Percentiles rank a stretch among this genome's conserved stretches.
Evolutionary conservation across 164 flowering plant genomes (phyloP).

Genomic region (Kingdonia uniflora): DNA sequence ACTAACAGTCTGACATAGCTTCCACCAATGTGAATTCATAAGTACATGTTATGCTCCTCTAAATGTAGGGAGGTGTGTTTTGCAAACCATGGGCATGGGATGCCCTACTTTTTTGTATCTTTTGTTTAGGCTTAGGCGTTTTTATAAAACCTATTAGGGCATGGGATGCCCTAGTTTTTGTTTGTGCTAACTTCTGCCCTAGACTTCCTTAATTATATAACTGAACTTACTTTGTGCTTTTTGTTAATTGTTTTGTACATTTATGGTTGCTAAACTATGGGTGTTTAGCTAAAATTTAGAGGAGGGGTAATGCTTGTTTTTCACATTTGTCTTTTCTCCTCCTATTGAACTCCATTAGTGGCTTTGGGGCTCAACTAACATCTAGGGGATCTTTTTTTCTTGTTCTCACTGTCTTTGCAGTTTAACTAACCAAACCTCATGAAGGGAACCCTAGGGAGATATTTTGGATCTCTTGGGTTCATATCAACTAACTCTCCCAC

Average conservation of each 20-base stretch:
- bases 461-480: constrained; percentile 60
- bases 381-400: constrained; percentile 4
- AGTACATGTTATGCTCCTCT: constrained; percentile 16
- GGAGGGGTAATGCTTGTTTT: constrained; percentile 25
- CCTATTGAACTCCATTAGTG: constrained; percentile 35
- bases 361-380: constrained; percentile 11
- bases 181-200: constrained; percentile 1
- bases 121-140: background rate
- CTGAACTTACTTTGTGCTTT: background rate
- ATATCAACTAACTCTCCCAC: constrained; percentile 33
- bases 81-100: constrained; percentile 13
- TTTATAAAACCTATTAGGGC: background rate
- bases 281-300: constrained; percentile 4
- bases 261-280: constrained; percentile 32
- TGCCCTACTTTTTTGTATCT: constrained; percentile 11
- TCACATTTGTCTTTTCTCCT: constrained; percentile 19
- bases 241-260: constrained; percentile 25
- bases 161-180: constrained; percentile 13
- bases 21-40: constrained; percentile 28
- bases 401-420: background rate
- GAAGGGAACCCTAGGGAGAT: constrained; percentile 40
- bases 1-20: constrained; percentile 12
- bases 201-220: background rate
- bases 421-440: too few relatives aligned
- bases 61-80: constrained; percentile 19